Conservation (phyloP, 768 basidiomycete genomes). For the Lentinula guzmanii region DNA sequence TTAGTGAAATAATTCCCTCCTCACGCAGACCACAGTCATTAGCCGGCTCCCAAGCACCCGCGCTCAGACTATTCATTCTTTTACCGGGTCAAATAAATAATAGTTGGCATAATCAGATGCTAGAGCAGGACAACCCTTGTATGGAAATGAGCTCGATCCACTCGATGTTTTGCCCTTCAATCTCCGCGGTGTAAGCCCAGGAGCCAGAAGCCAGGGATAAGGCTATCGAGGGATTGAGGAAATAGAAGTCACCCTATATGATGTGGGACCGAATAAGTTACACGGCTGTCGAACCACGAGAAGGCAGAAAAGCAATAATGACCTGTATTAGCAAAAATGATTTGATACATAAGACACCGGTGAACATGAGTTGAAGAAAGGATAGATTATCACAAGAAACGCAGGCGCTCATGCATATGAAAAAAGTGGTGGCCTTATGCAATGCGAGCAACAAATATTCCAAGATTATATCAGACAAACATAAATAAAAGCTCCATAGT, state of each 20-base stretch:
- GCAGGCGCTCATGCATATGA: too few species aligned
- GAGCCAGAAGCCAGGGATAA: background rate
- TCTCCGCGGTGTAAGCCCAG: background rate
- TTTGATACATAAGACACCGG: too few species aligned
- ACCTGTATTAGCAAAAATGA: too few species aligned
- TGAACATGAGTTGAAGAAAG: too few species aligned
- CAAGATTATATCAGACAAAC: too few species aligned
- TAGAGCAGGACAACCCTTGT: background rate
- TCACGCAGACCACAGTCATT: too few species aligned
- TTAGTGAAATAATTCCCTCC: too few species aligned
- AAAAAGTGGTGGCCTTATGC: too few species aligned
- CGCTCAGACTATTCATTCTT: background rate
- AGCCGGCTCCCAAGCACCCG: too few species aligned
- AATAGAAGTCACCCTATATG: background rate
- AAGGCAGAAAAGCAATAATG: background rate
- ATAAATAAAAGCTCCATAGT: too few species aligned
- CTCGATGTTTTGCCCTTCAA: background rate
- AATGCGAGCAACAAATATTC: too few species aligned
- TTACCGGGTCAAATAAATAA: background rate
- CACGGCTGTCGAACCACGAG: background rate
- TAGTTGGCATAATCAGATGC: background rate
- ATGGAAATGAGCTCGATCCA: background rate
- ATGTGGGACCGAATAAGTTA: background rate
- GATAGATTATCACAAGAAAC: too few species aligned
- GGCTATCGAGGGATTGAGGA: background rate